These are phyloP conservation scores for Ajuga chamaepitys DNA, from an alignment of 257 asterid genomes.

Conservation along the genomic window DNA sequence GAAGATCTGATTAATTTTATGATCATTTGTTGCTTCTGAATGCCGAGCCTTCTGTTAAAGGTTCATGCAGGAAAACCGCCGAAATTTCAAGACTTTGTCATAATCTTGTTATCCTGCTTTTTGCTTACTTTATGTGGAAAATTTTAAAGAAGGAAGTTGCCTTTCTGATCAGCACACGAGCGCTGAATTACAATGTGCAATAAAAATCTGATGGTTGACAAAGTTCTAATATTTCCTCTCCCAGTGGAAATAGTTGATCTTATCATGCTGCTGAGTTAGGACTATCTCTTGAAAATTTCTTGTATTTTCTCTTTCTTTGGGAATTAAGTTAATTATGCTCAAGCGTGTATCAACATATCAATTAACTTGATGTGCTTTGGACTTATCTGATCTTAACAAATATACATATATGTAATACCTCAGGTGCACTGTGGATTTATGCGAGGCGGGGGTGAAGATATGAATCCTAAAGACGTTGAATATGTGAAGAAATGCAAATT, in stretches of 20 bases:
- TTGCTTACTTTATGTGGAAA: background rate
- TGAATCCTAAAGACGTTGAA: slow-evolving; percentile 56
- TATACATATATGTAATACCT: slow-evolving; percentile 1
- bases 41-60: background rate
- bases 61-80: background rate
- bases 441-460: slow-evolving; percentile 83
- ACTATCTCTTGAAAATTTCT: background rate
- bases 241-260: background rate
- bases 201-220: background rate
- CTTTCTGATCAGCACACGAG: background rate
- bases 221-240: background rate
- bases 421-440: slow-evolving; percentile 98
- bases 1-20: background rate
- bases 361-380: background rate
- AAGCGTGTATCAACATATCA: background rate
- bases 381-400: slow-evolving; percentile 7
- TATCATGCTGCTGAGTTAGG: background rate
- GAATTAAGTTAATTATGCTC: background rate
- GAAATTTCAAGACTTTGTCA: background rate
- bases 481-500: slow-evolving; percentile 69
- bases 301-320: background rate
- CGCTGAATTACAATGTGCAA: background rate
- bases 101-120: background rate
- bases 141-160: background rate
- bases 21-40: background rate